phyloP scores from a whole-genome alignment of 257 asterid genomes.

The Nemophila menziesii region DNA sequence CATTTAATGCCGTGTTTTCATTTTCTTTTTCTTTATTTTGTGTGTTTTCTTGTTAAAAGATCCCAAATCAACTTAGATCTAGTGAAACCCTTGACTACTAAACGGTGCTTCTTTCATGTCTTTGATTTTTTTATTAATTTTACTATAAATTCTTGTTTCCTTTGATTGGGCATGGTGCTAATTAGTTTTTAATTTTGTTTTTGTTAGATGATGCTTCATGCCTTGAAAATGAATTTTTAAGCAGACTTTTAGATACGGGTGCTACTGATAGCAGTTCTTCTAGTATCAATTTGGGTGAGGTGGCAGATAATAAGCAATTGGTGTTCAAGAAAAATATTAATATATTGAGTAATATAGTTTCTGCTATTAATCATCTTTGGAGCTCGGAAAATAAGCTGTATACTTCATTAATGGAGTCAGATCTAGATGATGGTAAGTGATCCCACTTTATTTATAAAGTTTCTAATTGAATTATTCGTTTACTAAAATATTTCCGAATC shows the following conservation, averaged over 20 bases:
- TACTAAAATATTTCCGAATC: too few relatives aligned
- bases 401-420: slow-evolving; percentile 23
- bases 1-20: too few relatives aligned
- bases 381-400: slow-evolving; percentile 28
- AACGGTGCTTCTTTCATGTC: too few relatives aligned
- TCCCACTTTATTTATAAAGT: too few relatives aligned
- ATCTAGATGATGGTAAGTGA: slow-evolving; percentile 41
- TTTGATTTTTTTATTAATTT: too few relatives aligned
- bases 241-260: slow-evolving; percentile 57
- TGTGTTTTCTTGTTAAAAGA: too few relatives aligned
- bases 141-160: not conserved
- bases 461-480: too few relatives aligned
- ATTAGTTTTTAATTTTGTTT: slow-evolving; percentile 1
- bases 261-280: slow-evolving; percentile 56
- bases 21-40: too few relatives aligned
- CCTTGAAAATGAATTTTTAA: slow-evolving; percentile 38
- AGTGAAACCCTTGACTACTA: not conserved
- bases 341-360: slow-evolving; percentile 26
- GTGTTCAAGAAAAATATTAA: slow-evolving; percentile 21
- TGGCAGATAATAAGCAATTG: slow-evolving; percentile 20
- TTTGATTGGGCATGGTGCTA: not conserved
- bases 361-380: slow-evolving; percentile 34
- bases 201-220: slow-evolving; percentile 41
- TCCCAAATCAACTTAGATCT: not conserved
- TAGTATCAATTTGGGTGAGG: slow-evolving; percentile 16